phyloP scores from a whole-genome alignment of 2,329 filamentous ascomycete species.

The Neopestalotiopsis sp. region DNA sequence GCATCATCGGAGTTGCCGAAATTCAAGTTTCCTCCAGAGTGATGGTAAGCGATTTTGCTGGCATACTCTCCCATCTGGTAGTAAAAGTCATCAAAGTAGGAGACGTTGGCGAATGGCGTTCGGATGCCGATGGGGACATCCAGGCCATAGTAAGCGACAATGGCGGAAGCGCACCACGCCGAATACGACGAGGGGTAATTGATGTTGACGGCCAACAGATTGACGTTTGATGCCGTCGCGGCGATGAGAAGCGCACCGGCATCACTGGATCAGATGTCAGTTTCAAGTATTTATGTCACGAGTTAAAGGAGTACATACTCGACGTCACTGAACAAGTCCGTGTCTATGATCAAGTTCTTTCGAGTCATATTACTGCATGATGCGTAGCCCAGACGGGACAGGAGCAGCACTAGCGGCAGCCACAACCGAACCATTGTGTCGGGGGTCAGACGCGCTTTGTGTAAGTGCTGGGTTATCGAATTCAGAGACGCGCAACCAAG shows the following conservation, averaged over 20 bases:
- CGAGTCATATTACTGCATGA: neutral
- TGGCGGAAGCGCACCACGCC: constrained; percentile 35
- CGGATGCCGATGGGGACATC: constrained; percentile 27
- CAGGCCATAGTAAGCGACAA: constrained; percentile 29
- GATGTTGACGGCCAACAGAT: constrained; percentile 47
- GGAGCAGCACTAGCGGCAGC: neutral
- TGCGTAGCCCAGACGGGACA: neutral
- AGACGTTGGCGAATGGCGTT: constrained; percentile 45
- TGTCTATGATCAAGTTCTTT: constrained; percentile 51
- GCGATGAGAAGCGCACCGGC: constrained; percentile 47
- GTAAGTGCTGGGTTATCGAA: neutral
- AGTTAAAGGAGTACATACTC: constrained; percentile 38
- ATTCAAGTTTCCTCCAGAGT: constrained; percentile 39
- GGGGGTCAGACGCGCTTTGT: neutral
- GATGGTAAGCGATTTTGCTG: constrained; percentile 51
- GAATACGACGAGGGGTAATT: constrained; percentile 48
- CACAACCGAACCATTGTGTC: neutral
- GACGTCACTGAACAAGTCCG: constrained; percentile 52
- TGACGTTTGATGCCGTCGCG: constrained; percentile 39
- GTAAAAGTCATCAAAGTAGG: constrained; percentile 47
- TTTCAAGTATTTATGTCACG: no score
- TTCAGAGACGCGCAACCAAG: neutral
- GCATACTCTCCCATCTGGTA: constrained; percentile 49
- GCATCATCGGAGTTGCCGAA: constrained; percentile 41
- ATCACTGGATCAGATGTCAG: constrained; percentile 35